Base-by-base conservation (phyloP, 2,329 filamentous ascomycete species). In the Penicillium verrucosum region DNA sequence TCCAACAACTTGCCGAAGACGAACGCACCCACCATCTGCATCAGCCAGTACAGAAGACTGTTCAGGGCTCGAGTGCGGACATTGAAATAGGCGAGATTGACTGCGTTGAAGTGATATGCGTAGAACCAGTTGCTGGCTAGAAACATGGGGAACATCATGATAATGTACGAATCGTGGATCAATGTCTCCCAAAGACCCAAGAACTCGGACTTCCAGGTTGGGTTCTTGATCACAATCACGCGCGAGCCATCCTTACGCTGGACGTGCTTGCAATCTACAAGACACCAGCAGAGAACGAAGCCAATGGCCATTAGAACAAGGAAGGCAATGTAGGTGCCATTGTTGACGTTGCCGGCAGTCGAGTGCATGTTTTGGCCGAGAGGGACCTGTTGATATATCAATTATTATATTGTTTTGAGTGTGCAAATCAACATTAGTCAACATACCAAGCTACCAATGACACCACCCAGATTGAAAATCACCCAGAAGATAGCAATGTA, bases 401-500 rank as follows among this genome's bases (percentile, higher is more conserved):
- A 45, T 21, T 21, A 21, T 21, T 36, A 63, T 23, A 18, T 30
- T n/a, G 37, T 52, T 29, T 46, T 12, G 3, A 18, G 32, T 29
- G 23, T 27, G 29, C 5, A 21, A 21, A 21, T 9, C 2, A 16
- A 71, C 81, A 71, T 75, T 18, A 21, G 18, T 9, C 2, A 16
- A 71, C 81, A 71, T 75, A 85, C 83, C 78, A 86, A 71, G 68
- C 87, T 86, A 60, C 92, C 92, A 73, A 97, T 90, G 59, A 96
- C 92, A 67, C 87, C 92, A 65, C 92, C 92, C 57, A 92, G 75
- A 75, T 96, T 96, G 82, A 96, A 97, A 68, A 97, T 95, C 73
- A 92, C 86, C 92, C 92, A 96, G 77, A 96, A 96, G 78, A 86
- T 87, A 59, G 89, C 89, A 72, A 96, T 96, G 73, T 92, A 96